Percentiles rank a stretch among this genome's conserved stretches.
Conservation (phyloP, 2,329 filamentous ascomycete genomes). For the Diplodia scrobiculata region DNA sequence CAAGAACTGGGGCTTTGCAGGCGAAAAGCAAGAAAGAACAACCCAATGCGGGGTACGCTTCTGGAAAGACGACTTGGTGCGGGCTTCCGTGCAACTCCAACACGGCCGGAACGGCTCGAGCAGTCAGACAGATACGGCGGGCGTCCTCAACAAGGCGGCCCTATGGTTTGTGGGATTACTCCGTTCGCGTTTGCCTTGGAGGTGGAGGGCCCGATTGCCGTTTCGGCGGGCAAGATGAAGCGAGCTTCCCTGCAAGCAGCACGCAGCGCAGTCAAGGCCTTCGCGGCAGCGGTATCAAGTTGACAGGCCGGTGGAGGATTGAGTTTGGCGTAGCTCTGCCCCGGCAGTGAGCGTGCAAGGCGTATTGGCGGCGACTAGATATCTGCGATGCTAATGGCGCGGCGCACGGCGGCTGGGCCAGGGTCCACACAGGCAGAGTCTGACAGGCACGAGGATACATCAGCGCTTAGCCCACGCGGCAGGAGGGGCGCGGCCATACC, state of each 20-base stretch:
- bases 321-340: slow-evolving; percentile 26
- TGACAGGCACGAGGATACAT: slow-evolving; percentile 44
- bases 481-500: slow-evolving; percentile 44
- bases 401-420: slow-evolving; percentile 37
- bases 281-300: slow-evolving; percentile 29
- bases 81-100: slow-evolving; percentile 20
- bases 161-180: slow-evolving; percentile 23
- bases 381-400: slow-evolving; percentile 35
- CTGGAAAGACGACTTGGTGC: slow-evolving; percentile 22
- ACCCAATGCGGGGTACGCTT: slow-evolving; percentile 29
- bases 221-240: slow-evolving; percentile 27
- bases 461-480: slow-evolving; percentile 41
- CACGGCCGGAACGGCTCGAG: slow-evolving; percentile 9
- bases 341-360: slow-evolving; percentile 25
- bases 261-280: slow-evolving; percentile 22
- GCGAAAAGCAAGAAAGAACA: slow-evolving; percentile 27
- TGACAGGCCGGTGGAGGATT: slow-evolving; percentile 28
- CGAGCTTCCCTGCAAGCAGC: slow-evolving; percentile 27
- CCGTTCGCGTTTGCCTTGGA: slow-evolving; percentile 18
- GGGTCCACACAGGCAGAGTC: slow-evolving; percentile 41
- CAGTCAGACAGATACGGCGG: slow-evolving; percentile 21
- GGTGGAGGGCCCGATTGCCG: slow-evolving; percentile 22
- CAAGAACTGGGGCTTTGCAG: slow-evolving; percentile 24
- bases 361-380: slow-evolving; percentile 34
- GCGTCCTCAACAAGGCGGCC: slow-evolving; percentile 19